Conservation (phyloP, 768 basidiomycete genomes). For the Lentinula raphanica region DNA sequence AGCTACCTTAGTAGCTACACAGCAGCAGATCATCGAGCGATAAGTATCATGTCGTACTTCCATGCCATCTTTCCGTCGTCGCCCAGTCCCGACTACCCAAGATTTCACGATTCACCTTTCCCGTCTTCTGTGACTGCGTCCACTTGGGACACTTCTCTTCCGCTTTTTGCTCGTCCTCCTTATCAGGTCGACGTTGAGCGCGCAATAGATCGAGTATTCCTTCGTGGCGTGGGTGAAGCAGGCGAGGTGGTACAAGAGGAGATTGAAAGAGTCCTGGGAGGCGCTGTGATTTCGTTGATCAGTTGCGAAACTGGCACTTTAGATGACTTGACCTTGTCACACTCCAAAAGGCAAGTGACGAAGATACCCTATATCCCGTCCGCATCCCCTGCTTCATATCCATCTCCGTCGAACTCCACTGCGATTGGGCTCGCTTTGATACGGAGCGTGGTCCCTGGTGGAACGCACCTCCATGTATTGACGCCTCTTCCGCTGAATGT, state of each 20-base stretch:
- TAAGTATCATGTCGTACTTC: slow-evolving; percentile 76
- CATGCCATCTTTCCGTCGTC: slow-evolving; percentile 38
- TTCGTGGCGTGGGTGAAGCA: slow-evolving; percentile 70
- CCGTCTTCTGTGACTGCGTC: slow-evolving; percentile 23
- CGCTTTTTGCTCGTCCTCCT: slow-evolving; percentile 65
- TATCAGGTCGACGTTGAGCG: slow-evolving; percentile 60
- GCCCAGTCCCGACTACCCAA: too few relatives aligned
- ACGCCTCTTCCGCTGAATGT: slow-evolving; percentile 61
- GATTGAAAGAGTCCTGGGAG: slow-evolving; percentile 67
- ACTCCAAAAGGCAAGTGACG: not conserved
- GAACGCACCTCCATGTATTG: slow-evolving; percentile 63
- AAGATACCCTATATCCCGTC: slow-evolving; percentile 49
- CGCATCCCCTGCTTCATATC: slow-evolving; percentile 38
- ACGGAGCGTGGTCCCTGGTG: slow-evolving; percentile 41
- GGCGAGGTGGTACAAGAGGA: slow-evolving; percentile 67
- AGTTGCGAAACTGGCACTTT: slow-evolving; percentile 39
- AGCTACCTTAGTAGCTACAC: slow-evolving; percentile 35
- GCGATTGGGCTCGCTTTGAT: slow-evolving; percentile 79
- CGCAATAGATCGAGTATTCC: slow-evolving; percentile 53
- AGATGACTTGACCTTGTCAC: slow-evolving; percentile 19
- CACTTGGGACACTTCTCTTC: slow-evolving; percentile 62
- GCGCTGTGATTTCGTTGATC: slow-evolving; percentile 75
- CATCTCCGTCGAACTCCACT: slow-evolving; percentile 52
- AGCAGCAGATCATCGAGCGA: slow-evolving; percentile 64
- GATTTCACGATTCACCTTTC: not conserved